phyloP scores from a whole-genome alignment of 352 stramenopile genomes.

The Globisporangium radiosum region DNA sequence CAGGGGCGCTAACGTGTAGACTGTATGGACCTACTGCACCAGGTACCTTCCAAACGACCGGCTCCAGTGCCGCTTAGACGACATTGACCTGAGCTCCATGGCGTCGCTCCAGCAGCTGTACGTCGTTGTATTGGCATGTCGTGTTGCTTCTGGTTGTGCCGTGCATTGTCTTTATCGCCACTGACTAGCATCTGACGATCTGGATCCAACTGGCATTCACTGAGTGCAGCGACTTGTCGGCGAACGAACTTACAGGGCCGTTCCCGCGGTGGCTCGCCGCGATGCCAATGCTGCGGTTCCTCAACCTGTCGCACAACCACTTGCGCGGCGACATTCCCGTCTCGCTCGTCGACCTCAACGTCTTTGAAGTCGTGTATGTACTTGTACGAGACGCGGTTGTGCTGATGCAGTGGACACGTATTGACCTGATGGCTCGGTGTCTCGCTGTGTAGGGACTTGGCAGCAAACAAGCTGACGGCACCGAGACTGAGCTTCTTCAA shows the following conservation, averaged over 20 bases:
- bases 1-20: no score
- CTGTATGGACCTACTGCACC: not conserved
- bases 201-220: no score
- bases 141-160: not conserved
- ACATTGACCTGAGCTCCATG: conserved; percentile 59
- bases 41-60: conserved; percentile 49
- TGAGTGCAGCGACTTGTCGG: conserved; percentile 37
- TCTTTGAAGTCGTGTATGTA: conserved; percentile 56
- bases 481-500: conserved; percentile 28
- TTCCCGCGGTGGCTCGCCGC: conserved; percentile 59
- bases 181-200: no score
- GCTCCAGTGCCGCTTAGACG: conserved; percentile 41
- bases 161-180: no score
- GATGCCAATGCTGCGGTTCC: conserved; percentile 54
- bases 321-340: conserved; percentile 35
- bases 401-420: no score
- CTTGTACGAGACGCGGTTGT: not conserved
- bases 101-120: conserved; percentile 67
- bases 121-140: conserved; percentile 8
- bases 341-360: conserved; percentile 46
- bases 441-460: conserved; percentile 24
- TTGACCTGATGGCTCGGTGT: not conserved
- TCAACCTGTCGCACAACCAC: conserved; percentile 47
- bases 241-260: conserved; percentile 39
- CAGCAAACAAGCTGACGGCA: conserved; percentile 26